Evolutionary conservation across 139 green algal genomes (phyloP), one percentile per base, ranked within the genome.

Genomic region (Spirogloea muscicola): DNA sequence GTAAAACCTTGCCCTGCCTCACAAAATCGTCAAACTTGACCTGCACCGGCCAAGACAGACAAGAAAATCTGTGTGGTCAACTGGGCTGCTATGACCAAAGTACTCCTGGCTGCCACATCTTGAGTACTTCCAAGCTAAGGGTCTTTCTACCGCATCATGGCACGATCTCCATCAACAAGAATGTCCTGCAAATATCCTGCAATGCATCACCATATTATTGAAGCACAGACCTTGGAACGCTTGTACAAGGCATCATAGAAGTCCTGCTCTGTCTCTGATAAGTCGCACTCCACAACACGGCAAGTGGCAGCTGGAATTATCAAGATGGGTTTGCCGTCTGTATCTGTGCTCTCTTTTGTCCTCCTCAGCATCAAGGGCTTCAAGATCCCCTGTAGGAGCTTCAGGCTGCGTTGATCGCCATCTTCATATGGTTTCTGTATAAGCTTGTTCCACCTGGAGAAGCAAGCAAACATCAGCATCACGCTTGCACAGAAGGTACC

Each of bases 21-120:
- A 84, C 77, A 60, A 78, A 84, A 33, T 16, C 43, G 76, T 87
- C 75, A 41, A 88, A 85, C 65, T 90, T 85, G 1, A 87, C 88
- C 66, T 92, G 87, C 33, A 31, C 25, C n/a, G n/a, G n/a, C n/a
- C n/a, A n/a, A 10, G 0, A 1, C n/a, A n/a, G n/a, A n/a, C n/a
- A 27, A n/a, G n/a, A n/a, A n/a, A n/a, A n/a, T n/a, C n/a, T n/a
- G n/a, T n/a, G n/a, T n/a, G n/a, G n/a, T n/a, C n/a, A n/a, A n/a
- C n/a, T n/a, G n/a, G n/a, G n/a, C n/a, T n/a, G n/a, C n/a, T n/a
- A n/a, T n/a, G n/a, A n/a, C n/a, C n/a, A n/a, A n/a, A n/a, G n/a
- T n/a, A n/a, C n/a, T n/a, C n/a, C n/a, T n/a, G n/a, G n/a, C n/a
- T n/a, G n/a, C n/a, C n/a, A n/a, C n/a, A n/a, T n/a, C n/a, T n/a